Base-by-base conservation (phyloP, 805 yeast genomes). In the Yarrowia yakushimensis region DNA sequence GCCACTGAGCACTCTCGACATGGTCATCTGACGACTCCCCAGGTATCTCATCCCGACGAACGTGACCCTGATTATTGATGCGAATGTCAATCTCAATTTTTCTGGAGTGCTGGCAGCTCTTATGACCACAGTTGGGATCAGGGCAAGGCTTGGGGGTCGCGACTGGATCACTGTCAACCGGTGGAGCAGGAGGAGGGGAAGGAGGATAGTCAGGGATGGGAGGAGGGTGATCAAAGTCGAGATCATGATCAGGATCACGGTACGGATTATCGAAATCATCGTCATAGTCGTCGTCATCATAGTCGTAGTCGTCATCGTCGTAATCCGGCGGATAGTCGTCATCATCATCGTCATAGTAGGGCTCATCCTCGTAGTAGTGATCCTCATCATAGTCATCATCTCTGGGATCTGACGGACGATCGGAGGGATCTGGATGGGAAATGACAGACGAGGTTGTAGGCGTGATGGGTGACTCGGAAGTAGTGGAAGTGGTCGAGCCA, bases 231-330 rank as follows among this genome's bases (percentile, higher is more conserved):
- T 48, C 55, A 22, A 48, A 48, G 20, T 48, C 55, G 39, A 48
- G 55, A 10, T 48, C 55, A 6, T 33, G 28, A n/a, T 48, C 39
- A 4, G 39, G 39, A 33, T 48, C 55, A 10, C 31, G 55, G 55
- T 48, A 48, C n/a, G 55, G 55, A 22, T 48, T 39, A 10, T 48
- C 55, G 30, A 31, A 48, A 22, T 52, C 59, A 15, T 52, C 59
- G 13, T 34, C 43, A 43, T 52, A 34, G 33, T 52, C 59, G 6
- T 52, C 43, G 13, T 52, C 59, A 17, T 34, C 30, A 23, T 34
- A 52, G 43, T 52, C 43, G 25, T 52, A 34, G 23, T 36, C 43
- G 59, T 48, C 39, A 17, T 48, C 57, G 22, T 52, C 59, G 27
- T 52, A 28, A 13, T 34, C 17, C 17, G 23, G 55, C 10, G 55